Percentiles rank a stretch among this genome's conserved stretches.
These are phyloP conservation scores for Hanseniaspora osmophila DNA, from an alignment of 805 yeast genomes.

Conservation along the genomic window DNA sequence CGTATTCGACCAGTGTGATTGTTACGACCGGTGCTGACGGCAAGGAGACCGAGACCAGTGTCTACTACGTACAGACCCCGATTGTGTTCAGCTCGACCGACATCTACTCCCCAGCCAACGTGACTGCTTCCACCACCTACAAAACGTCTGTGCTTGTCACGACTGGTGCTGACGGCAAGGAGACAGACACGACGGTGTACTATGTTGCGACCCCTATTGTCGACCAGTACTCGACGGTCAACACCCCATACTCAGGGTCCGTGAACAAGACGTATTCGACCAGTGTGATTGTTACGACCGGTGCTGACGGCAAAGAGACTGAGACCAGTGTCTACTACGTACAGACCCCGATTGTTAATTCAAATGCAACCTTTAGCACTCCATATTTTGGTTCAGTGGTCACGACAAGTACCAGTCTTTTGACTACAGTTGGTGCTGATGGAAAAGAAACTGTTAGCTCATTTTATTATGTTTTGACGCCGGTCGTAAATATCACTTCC, in stretches of 20 bases:
- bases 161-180: slow-evolving; percentile 6
- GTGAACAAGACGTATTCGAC: slow-evolving; percentile 5
- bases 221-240: background rate
- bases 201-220: slow-evolving; percentile 5
- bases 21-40: slow-evolving; percentile 7
- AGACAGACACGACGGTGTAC: slow-evolving; percentile 6
- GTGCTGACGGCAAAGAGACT: slow-evolving; percentile 7
- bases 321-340: slow-evolving; percentile 6
- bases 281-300: slow-evolving; percentile 3
- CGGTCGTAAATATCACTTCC: too few relatives aligned
- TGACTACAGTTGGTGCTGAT: too few relatives aligned
- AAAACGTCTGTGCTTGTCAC: slow-evolving; percentile 4
- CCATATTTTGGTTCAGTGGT: too few relatives aligned
- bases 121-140: slow-evolving; percentile 1
- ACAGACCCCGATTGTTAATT: too few relatives aligned
- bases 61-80: slow-evolving; percentile 8
- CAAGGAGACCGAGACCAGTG: slow-evolving; percentile 4
- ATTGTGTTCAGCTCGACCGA: slow-evolving; percentile 4
- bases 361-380: too few relatives aligned
- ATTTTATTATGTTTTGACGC: too few relatives aligned
- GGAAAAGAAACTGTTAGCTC: too few relatives aligned
- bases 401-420: too few relatives aligned
- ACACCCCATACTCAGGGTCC: background rate
- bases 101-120: slow-evolving; percentile 2
- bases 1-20: slow-evolving; percentile 4